Conservation (phyloP, 2,329 filamentous ascomycete genomes). For the Sporothrix protearum region DNA sequence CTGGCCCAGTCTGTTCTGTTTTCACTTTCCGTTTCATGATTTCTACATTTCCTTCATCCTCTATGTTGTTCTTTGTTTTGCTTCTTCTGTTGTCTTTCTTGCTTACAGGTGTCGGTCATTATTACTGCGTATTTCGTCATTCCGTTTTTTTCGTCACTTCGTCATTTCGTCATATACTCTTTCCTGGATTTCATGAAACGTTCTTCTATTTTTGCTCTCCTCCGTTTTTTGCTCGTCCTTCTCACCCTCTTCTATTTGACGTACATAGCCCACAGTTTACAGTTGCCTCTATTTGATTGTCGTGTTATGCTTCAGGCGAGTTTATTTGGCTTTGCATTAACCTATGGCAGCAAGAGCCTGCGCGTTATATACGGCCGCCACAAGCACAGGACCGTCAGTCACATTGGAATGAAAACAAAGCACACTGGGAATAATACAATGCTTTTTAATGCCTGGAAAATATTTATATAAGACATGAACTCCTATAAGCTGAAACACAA, state of each 20-base stretch:
- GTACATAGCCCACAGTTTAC: constrained; percentile 5
- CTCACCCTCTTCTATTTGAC: constrained; percentile 7
- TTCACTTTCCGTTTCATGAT: constrained; percentile 9
- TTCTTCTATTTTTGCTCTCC: constrained; percentile 9
- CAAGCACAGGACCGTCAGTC: background rate
- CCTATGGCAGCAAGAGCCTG: too few species aligned
- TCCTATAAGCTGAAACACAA: background rate
- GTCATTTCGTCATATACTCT: constrained; percentile 24
- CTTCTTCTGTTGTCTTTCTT: background rate
- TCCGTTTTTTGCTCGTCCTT: background rate
- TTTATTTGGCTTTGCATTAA: background rate
- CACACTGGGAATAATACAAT: background rate
- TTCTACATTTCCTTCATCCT: background rate
- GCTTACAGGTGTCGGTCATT: constrained; percentile 27
- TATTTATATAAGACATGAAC: background rate
- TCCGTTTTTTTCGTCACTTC: too few species aligned
- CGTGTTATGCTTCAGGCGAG: background rate
- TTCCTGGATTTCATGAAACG: constrained; percentile 27
- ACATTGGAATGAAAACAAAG: background rate
- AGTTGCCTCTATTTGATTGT: background rate
- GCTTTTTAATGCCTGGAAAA: background rate
- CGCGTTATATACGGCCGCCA: background rate
- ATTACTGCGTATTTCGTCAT: constrained; percentile 16
- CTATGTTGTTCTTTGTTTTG: constrained; percentile 2
- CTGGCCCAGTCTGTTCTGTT: background rate